These are phyloP conservation scores for Teunomyces panamensis DNA, from an alignment of 805 yeast species.

Conservation along the genomic window DNA sequence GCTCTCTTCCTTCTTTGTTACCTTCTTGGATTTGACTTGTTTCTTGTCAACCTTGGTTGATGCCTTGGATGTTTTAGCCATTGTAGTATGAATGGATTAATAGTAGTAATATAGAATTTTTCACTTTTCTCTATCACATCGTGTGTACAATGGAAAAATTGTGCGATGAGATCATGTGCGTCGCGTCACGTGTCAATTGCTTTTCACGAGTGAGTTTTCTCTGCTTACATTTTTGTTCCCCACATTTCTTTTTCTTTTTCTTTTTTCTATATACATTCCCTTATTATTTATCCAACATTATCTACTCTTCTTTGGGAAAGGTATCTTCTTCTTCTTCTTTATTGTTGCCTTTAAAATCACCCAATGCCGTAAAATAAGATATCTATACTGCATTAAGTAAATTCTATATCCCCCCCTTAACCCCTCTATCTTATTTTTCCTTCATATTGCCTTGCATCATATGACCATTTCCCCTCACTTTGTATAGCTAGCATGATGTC, in stretches of 20 bases:
- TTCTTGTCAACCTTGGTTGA: constrained; percentile 26
- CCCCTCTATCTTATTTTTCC: background rate
- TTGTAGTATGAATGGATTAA: constrained; percentile 13
- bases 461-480: background rate
- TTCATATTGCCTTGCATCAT: background rate
- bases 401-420: background rate
- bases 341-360: too few species aligned
- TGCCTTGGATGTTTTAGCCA: constrained; percentile 40
- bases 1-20: constrained; percentile 18
- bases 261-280: too few species aligned
- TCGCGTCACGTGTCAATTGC: background rate
- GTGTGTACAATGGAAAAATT: background rate
- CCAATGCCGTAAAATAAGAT: too few species aligned
- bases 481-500: background rate
- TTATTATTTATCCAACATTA: too few species aligned
- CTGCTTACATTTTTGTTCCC: too few species aligned
- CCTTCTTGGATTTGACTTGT: constrained; percentile 18
- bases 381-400: too few species aligned
- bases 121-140: constrained; percentile 1
- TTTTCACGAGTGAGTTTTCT: too few species aligned
- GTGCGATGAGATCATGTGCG: constrained; percentile 2
- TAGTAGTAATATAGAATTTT: background rate
- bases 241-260: too few species aligned
- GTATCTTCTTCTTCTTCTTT: too few species aligned
- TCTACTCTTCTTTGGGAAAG: too few species aligned